Evolutionary conservation across 768 basidiomycete genomes (phyloP), one percentile per base, ranked within the genome.

Genomic region (Suillus luteus): DNA sequence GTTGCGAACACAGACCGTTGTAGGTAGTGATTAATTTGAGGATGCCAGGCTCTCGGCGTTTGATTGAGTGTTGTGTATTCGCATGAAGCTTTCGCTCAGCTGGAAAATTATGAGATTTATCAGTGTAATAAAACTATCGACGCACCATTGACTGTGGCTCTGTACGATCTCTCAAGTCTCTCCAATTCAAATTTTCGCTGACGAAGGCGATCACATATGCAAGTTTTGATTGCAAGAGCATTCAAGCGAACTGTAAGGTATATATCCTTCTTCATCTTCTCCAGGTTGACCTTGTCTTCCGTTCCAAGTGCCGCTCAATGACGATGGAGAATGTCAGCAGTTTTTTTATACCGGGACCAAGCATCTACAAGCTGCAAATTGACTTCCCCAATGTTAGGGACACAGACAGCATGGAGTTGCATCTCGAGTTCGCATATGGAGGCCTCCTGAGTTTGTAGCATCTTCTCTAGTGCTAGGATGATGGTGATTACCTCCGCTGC

Each of bases 181-280:
- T 75, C 70, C 33, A 72, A 37, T 64, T 76, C 74, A 68, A 74
- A 77, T 55, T 75, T 77, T 14, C 65, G 62, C 10, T 68, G 55
- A 4, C 66, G 59, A 5, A 75, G 58, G 10, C 60, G 59, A 44
- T 44, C 43, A 44, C 6, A 4, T 3, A 44, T 44, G 43, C 3
- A 4, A 44, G 43, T 44, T 10, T n/a, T 44, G 43, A 44, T 44
- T n/a, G 19, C 1, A 2, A 0, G 4, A 5, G 44, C 44, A 46
- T 46, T 70, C 64, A 75, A 64, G 0, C 66, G 66, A 19, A 65
- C 27, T 22, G 62, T 37, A 35, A 73, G 59, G 1, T 64, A 49
- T 5, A 62, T 58, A 0, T 60, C 40, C 31, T 67, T 61, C 58
- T 68, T 67, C 12, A 62, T 54, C 5, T 49, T 33, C 5, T 55